A percentile compares a stretch with the other conserved stretches of the same genome.
Evolutionary conservation across 768 basidiomycete genomes (phyloP).

Genomic region (Mrakia blollopis): DNA sequence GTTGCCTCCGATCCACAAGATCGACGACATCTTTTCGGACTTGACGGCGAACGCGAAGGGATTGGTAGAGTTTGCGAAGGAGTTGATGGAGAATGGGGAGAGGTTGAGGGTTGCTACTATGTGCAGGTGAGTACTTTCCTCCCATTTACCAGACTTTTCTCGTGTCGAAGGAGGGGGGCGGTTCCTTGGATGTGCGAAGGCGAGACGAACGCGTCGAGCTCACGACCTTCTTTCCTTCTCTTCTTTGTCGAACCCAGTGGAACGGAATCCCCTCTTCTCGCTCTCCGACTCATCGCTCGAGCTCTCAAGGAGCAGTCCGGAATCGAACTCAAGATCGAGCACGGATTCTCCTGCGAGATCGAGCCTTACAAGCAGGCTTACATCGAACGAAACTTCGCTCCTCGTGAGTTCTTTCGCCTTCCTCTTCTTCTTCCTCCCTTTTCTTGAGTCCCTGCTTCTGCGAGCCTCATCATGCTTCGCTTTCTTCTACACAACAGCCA

Average conservation of each 20-base stretch:
- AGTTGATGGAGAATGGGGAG: slow-evolving; percentile 53
- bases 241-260: slow-evolving; percentile 61
- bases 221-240: too few species aligned
- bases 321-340: slow-evolving; percentile 66
- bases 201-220: too few species aligned
- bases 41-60: slow-evolving; percentile 62
- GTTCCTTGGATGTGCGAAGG: too few species aligned
- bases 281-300: slow-evolving; percentile 74
- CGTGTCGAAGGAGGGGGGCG: too few species aligned
- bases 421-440: not conserved
- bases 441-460: too few species aligned
- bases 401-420: slow-evolving; percentile 47
- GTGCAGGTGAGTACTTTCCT: slow-evolving; percentile 45
- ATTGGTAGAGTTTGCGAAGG: slow-evolving; percentile 58
- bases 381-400: slow-evolving; percentile 91
- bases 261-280: slow-evolving; percentile 88
- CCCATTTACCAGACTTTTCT: too few species aligned
- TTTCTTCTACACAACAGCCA: slow-evolving; percentile 43
- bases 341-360: slow-evolving; percentile 95
- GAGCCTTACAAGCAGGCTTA: slow-evolving; percentile 97
- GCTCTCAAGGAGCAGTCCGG: slow-evolving; percentile 65
- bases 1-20: slow-evolving; percentile 65
- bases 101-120: slow-evolving; percentile 91
- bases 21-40: slow-evolving; percentile 69
- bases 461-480: not conserved